phyloP scores from a whole-genome alignment of 805 yeast genomes.

The Candida yuanshanica region DNA sequence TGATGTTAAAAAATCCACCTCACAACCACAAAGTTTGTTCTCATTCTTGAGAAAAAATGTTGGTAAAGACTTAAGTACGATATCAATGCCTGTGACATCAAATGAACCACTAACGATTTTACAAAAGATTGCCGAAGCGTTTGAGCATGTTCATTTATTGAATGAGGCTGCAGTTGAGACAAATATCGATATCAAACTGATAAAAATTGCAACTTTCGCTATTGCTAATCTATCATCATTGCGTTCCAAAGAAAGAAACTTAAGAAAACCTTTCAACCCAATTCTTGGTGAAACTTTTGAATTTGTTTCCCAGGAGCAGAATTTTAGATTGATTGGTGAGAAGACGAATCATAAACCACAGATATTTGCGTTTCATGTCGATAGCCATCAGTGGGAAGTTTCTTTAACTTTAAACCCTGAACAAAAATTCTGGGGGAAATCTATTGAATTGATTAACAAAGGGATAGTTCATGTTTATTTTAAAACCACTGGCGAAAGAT shows the following conservation, averaged over 20 bases:
- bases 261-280: conserved; percentile 93
- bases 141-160: conserved; percentile 70
- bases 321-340: conserved; percentile 70
- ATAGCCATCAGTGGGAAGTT: conserved; percentile 65
- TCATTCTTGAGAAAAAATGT: conserved; percentile 82
- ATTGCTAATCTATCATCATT: conserved; percentile 64
- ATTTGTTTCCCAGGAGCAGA: conserved; percentile 76
- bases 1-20: conserved; percentile 51
- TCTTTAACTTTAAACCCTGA: conserved; percentile 62
- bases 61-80: conserved; percentile 80
- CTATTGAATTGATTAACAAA: conserved; percentile 71
- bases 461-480: conserved; percentile 61
- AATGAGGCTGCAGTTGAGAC: conserved; percentile 48
- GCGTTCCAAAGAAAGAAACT: conserved; percentile 67
- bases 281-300: conserved; percentile 91
- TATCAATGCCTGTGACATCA: conserved; percentile 90
- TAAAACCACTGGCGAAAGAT: conserved; percentile 57
- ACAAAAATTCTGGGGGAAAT: conserved; percentile 94
- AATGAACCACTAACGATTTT: conserved; percentile 87
- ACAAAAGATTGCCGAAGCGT: conserved; percentile 71
- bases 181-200: conserved; percentile 47
- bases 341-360: conserved; percentile 88
- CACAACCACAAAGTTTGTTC: conserved; percentile 77
- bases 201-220: conserved; percentile 79
- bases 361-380: conserved; percentile 76